A percentile compares a stretch with the other conserved stretches of the same genome.
These are phyloP conservation scores for Abrus precatorius DNA, from an alignment of 306 rosid species.

Conservation along the genomic window DNA sequence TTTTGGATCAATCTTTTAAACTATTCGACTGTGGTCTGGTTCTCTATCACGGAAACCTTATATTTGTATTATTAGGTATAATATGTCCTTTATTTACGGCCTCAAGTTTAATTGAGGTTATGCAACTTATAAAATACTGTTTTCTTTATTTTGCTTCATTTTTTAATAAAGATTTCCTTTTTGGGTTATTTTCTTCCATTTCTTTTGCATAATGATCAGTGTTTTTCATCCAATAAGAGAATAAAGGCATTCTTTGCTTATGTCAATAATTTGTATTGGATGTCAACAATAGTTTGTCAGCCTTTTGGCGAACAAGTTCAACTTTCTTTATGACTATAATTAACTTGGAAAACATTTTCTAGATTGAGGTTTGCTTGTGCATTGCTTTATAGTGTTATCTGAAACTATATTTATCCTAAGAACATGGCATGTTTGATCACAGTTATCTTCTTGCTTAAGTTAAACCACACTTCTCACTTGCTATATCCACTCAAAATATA, in stretches of 20 bases:
- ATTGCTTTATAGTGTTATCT: conserved; percentile 13
- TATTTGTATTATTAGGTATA: conserved; percentile 11
- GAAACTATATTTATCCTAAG: conserved; percentile 20
- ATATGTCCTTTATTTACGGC: neutral
- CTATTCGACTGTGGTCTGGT: neutral
- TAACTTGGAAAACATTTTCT: conserved; percentile 26
- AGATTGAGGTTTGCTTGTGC: conserved; percentile 8
- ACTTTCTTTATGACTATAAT: conserved; percentile 32
- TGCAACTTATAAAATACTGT: neutral
- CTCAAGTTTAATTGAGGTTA: conserved; percentile 27
- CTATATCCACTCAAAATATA: neutral
- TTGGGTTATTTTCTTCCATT: conserved; percentile 1
- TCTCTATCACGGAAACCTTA: conserved; percentile 11
- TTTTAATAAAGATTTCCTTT: conserved; percentile 9
- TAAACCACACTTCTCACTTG: conserved; percentile 9
- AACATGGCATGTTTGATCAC: conserved; percentile 11
- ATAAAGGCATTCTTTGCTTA: conserved; percentile 13
- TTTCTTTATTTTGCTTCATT: neutral
- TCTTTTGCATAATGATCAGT: conserved; percentile 14
- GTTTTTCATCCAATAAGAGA: conserved; percentile 5
- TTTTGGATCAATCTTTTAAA: conserved; percentile 23
- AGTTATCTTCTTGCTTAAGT: conserved; percentile 9
- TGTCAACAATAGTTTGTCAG: conserved; percentile 13
- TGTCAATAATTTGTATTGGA: conserved; percentile 25
- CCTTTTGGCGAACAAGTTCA: conserved; percentile 27